Conservation (phyloP, 2,329 filamentous ascomycete species). For the Alternaria arborescens region DNA sequence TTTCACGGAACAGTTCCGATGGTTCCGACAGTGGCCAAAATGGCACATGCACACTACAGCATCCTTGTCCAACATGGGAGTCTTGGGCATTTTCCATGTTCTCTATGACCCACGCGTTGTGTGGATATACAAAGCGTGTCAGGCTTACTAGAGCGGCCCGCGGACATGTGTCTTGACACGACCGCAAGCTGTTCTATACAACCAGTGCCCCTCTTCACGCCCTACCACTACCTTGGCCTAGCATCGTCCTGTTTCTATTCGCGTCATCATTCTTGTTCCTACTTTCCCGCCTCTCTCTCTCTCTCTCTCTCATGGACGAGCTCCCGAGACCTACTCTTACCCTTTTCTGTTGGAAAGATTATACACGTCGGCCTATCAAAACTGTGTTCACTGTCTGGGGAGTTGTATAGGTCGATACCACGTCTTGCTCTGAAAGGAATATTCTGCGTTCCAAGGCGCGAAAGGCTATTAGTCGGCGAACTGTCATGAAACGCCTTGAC, state of each 20-base stretch:
- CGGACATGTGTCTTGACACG: background rate
- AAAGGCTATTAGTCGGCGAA: background rate
- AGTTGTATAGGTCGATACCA: background rate
- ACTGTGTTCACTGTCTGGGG: background rate
- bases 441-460: background rate
- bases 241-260: background rate
- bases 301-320: conserved; percentile 3
- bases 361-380: background rate
- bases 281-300: conserved; percentile 2
- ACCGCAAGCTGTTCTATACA: background rate
- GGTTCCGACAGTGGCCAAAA: background rate
- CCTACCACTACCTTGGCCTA: background rate
- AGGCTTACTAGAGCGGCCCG: background rate
- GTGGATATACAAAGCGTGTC: background rate
- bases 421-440: background rate
- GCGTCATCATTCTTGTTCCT: background rate
- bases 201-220: background rate
- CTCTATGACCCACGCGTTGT: background rate
- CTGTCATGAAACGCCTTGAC: background rate
- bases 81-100: conserved; percentile 1
- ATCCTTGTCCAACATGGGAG: background rate
- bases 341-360: conserved; percentile 1
- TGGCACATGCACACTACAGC: background rate
- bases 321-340: conserved; percentile 6
- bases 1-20: background rate